Evolutionary conservation across 1,284 basidiomycete species (phyloP).

Genomic region (Ustanciosporium gigantosporum): DNA sequence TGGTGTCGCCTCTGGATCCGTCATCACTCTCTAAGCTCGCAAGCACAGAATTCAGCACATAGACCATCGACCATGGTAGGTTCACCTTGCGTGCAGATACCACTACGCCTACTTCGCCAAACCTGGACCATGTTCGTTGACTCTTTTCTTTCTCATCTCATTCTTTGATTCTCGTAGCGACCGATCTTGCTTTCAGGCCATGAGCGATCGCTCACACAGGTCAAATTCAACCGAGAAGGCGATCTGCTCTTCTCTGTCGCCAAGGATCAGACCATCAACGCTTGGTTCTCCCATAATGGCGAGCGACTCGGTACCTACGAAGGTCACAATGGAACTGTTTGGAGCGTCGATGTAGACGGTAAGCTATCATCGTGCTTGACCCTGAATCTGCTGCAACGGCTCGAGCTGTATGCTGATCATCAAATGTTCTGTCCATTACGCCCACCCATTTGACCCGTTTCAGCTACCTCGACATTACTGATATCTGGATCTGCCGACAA

Average conservation of each 20-base stretch:
- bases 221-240: slow-evolving; percentile 83
- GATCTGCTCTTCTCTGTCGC: slow-evolving; percentile 94
- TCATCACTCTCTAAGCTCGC: no score
- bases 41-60: no score
- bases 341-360: slow-evolving; percentile 96
- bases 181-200: slow-evolving; percentile 71
- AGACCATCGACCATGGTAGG: no score
- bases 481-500: slow-evolving; percentile 87
- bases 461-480: slow-evolving; percentile 82
- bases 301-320: slow-evolving; percentile 95
- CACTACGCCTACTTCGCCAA: no score
- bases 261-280: slow-evolving; percentile 93
- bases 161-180: no score
- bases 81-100: no score
- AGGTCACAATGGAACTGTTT: slow-evolving; percentile 93
- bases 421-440: background rate
- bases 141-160: no score
- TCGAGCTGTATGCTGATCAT: no score
- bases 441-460: slow-evolving; percentile 1
- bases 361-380: no score
- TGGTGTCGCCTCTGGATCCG: no score
- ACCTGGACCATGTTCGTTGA: no score
- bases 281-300: slow-evolving; percentile 98
- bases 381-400: no score
- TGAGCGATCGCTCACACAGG: slow-evolving; percentile 88